Conservation (phyloP, 805 yeast species). For the Tetrapisispora arboricola region DNA sequence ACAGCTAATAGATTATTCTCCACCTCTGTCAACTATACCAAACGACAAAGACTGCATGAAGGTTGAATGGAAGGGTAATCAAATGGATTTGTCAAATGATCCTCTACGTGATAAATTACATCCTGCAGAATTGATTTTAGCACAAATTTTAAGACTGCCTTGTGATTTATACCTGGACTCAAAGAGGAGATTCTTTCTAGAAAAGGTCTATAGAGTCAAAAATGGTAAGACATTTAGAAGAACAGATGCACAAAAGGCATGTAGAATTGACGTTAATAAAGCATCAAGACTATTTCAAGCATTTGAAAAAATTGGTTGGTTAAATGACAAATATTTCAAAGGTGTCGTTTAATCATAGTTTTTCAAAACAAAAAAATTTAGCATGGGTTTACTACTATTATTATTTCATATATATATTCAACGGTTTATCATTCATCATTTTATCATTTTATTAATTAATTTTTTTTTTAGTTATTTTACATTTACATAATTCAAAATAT, state of each 20-base stretch:
- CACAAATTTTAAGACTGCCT: slow-evolving; percentile 83
- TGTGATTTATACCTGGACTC: slow-evolving; percentile 74
- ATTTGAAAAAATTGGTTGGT: slow-evolving; percentile 87
- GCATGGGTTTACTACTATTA: not conserved
- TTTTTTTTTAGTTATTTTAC: not conserved
- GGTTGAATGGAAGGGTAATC: slow-evolving; percentile 97
- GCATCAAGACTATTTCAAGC: slow-evolving; percentile 87
- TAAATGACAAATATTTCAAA: slow-evolving; percentile 41
- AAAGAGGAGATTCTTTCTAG: slow-evolving; percentile 76
- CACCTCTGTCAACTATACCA: slow-evolving; percentile 56
- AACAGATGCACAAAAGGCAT: slow-evolving; percentile 96
- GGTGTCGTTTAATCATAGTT: not conserved
- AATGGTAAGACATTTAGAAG: slow-evolving; percentile 76
- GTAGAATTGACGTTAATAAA: slow-evolving; percentile 93
- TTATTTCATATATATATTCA: not conserved
- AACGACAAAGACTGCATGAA: slow-evolving; percentile 52
- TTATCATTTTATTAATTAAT: not conserved
- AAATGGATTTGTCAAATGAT: slow-evolving; percentile 79
- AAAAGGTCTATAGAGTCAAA: slow-evolving; percentile 69
- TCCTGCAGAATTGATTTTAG: slow-evolving; percentile 82
- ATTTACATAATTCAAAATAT: not conserved
- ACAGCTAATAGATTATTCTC: slow-evolving; percentile 74
- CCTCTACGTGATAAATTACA: slow-evolving; percentile 66
- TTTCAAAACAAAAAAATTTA: no score
- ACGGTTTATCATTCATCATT: not conserved